Conservation (phyloP, 768 basidiomycete genomes). For the Trametes villosa region DNA sequence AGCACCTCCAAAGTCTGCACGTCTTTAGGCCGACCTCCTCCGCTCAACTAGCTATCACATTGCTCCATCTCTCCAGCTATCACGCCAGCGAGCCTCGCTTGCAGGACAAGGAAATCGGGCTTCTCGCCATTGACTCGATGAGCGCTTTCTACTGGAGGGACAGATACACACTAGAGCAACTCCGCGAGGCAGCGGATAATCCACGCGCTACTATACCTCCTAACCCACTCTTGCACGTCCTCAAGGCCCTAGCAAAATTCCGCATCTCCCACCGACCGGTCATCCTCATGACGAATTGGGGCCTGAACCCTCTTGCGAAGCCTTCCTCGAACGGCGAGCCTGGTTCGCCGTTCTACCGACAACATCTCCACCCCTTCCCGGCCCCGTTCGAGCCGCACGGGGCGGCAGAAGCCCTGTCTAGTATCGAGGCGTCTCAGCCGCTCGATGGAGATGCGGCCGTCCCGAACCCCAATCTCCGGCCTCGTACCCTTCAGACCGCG, state of each 20-base stretch:
- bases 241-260: conserved; percentile 51
- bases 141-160: conserved; percentile 82
- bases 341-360: conserved; percentile 46
- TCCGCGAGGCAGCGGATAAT: conserved; percentile 33
- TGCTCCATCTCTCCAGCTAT: conserved; percentile 60
- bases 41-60: conserved; percentile 67
- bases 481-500: conserved; percentile 10
- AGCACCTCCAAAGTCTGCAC: conserved; percentile 59
- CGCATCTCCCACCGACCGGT: conserved; percentile 54
- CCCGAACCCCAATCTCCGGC: background rate
- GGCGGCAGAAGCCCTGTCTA: conserved; percentile 9
- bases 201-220: conserved; percentile 13
- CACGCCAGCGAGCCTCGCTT: conserved; percentile 50
- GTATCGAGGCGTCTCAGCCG: conserved; percentile 7
- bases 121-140: conserved; percentile 77
- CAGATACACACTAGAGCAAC: conserved; percentile 63
- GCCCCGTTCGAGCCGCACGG: conserved; percentile 32
- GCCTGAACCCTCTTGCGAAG: conserved; percentile 39
- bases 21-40: conserved; percentile 73
- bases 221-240: conserved; percentile 50
- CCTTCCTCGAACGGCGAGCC: conserved; percentile 24
- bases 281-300: conserved; percentile 68
- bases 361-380: conserved; percentile 56
- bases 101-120: conserved; percentile 55
- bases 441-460: background rate